Conservation (phyloP, 345 rosid species). For the Lepidium aucheri region DNA sequence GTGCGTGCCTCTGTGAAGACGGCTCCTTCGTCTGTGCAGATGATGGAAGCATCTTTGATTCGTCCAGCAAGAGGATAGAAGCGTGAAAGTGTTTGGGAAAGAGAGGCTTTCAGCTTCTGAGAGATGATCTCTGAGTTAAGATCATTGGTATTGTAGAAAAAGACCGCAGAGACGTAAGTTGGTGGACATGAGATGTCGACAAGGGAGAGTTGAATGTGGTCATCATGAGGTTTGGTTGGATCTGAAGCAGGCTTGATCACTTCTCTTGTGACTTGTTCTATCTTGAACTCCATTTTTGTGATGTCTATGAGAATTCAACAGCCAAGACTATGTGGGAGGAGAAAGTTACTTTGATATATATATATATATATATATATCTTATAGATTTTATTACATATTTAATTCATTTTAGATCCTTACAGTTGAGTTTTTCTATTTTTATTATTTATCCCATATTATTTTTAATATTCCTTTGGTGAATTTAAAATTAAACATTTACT, state of each 20-base stretch:
- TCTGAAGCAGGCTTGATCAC: background rate
- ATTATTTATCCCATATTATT: too few relatives aligned
- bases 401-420: too few relatives aligned
- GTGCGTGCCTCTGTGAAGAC: constrained; percentile 28
- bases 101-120: constrained; percentile 19
- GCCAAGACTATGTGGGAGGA: too few relatives aligned
- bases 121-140: background rate
- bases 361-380: background rate
- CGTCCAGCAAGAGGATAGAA: constrained; percentile 49
- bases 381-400: background rate
- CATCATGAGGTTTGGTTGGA: background rate
- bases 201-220: background rate
- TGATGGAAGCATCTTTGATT: constrained; percentile 24
- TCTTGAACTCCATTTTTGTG: background rate
- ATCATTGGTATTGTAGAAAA: constrained; percentile 3
- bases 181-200: background rate
- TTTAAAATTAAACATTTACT: too few relatives aligned
- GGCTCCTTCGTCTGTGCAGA: constrained; percentile 36
- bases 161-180: background rate
- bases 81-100: constrained; percentile 27
- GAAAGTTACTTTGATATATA: too few relatives aligned
- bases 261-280: background rate
- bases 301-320: background rate
- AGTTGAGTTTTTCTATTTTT: too few relatives aligned
- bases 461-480: too few relatives aligned